Base-by-base conservation (phyloP, 176 grass and related monocot species). In the Eragrostis nindensis region DNA sequence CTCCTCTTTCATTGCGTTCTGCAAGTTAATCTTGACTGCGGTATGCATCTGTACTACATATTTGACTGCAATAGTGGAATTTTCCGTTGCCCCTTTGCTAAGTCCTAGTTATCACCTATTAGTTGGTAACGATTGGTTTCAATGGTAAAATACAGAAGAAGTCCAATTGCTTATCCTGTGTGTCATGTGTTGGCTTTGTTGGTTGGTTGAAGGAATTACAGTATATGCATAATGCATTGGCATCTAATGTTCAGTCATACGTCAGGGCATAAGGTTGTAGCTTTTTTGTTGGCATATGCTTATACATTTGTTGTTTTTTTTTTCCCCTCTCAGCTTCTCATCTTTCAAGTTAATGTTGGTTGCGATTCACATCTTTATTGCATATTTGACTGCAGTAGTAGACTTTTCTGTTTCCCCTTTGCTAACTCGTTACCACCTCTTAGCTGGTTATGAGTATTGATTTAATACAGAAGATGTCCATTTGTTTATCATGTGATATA, bases 171-270 rank as follows among this genome's bases (percentile, higher is more conserved):
- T 27, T 80, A 18, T 62, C 26, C 15, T 52, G 16, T 55, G 19
- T 10, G 38, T 19, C 1, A 10, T 83, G 43, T 3, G 1, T 43
- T 61, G 15, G 54, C 21, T 83, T 8, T 79, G 50, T 48, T 74
- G 66, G 47, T 71, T 73, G 7, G 38, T 26, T 57, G 6, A 73
- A 60, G 24, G 27, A 67, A n/a, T 27, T 73, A 18, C 60, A 24
- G 19, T 69, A 77, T 77, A n/a, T n/a, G n/a, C n/a, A n/a, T n/a
- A n/a, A 62, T 70, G 76, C 70, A 21, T 21, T 26, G 46, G 13
- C 21, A 86, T 82, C 24, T 79, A 62, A 30, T 10, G 38, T 16
- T 50, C 15, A 3, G 44, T 53, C 62, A 43, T 68, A 49, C 19
- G 18, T 12, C 15, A 10, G 15, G 39, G 17, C 38, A 18, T 10